Conservation (phyloP, 2,329 filamentous ascomycete genomes). For the Nemania abortiva region DNA sequence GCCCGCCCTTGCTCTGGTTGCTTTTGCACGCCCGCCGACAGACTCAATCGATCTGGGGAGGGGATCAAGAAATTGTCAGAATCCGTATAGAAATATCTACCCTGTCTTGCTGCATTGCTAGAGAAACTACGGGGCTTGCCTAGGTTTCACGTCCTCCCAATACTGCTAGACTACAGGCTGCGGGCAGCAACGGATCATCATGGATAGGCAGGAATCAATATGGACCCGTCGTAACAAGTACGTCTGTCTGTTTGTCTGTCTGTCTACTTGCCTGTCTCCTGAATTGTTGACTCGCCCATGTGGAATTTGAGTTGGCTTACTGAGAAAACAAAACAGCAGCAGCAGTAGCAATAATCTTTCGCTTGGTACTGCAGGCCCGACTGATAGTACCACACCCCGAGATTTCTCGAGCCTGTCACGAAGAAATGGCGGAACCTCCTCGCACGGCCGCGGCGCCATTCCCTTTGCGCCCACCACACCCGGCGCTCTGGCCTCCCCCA, state of each 20-base stretch:
- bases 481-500: conserved; percentile 79
- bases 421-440: conserved; percentile 76
- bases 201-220: conserved; percentile 68
- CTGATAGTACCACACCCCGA: conserved; percentile 61
- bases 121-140: conserved; percentile 34
- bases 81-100: conserved; percentile 9
- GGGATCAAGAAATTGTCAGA: background rate
- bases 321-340: conserved; percentile 19
- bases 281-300: conserved; percentile 26
- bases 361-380: conserved; percentile 75
- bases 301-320: conserved; percentile 19
- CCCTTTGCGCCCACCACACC: conserved; percentile 82
- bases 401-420: conserved; percentile 63
- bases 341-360: conserved; percentile 92
- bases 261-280: background rate
- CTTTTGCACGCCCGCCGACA: background rate
- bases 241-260: conserved; percentile 50
- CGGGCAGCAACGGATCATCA: conserved; percentile 49
- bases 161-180: conserved; percentile 34
- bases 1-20: conserved; percentile 2
- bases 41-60: conserved; percentile 6
- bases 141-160: conserved; percentile 28
- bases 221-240: conserved; percentile 90
- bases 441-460: conserved; percentile 81
- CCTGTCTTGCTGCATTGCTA: conserved; percentile 33